Evolutionary conservation across 2,329 filamentous ascomycete genomes (phyloP).

Genomic region (Xylariaceae sp.): DNA sequence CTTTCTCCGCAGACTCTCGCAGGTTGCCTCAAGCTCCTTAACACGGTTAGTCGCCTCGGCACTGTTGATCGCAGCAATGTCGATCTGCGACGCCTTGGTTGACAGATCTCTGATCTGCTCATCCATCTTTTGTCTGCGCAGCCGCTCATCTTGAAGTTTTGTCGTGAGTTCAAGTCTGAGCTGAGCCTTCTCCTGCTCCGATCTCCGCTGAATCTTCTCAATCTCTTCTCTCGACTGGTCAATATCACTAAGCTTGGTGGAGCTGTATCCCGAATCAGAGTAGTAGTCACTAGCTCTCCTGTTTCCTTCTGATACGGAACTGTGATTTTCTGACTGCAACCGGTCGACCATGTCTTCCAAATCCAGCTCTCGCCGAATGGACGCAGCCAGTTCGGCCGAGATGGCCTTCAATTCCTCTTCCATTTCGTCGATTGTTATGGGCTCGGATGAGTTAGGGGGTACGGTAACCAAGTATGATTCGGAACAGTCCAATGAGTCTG

Average conservation of each 20-base stretch:
- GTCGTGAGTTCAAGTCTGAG: conserved; percentile 78
- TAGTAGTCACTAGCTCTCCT: conserved; percentile 95
- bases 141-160: conserved; percentile 82
- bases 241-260: conserved; percentile 67
- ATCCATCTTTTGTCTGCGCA: conserved; percentile 70
- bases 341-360: conserved; percentile 89
- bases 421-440: conserved; percentile 71
- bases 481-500: conserved; percentile 44
- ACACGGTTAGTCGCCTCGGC: conserved; percentile 57
- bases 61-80: conserved; percentile 50
- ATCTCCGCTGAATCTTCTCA: conserved; percentile 73
- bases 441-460: conserved; percentile 36
- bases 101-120: conserved; percentile 78
- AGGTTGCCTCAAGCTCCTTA: conserved; percentile 70
- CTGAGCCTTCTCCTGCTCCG: conserved; percentile 87
- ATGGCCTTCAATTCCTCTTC: conserved; percentile 93
- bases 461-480: conserved; percentile 50
- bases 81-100: conserved; percentile 64
- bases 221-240: conserved; percentile 65
- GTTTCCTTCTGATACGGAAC: conserved; percentile 48
- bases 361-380: conserved; percentile 93
- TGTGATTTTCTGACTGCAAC: conserved; percentile 69
- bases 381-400: conserved; percentile 84
- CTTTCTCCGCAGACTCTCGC: conserved; percentile 78
- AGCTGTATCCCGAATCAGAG: conserved; percentile 89